Evolutionary conservation across 2,329 filamentous ascomycete species (phyloP), one percentile per base, ranked within the genome.

Genomic region (Paraphaeosphaeria minitans): DNA sequence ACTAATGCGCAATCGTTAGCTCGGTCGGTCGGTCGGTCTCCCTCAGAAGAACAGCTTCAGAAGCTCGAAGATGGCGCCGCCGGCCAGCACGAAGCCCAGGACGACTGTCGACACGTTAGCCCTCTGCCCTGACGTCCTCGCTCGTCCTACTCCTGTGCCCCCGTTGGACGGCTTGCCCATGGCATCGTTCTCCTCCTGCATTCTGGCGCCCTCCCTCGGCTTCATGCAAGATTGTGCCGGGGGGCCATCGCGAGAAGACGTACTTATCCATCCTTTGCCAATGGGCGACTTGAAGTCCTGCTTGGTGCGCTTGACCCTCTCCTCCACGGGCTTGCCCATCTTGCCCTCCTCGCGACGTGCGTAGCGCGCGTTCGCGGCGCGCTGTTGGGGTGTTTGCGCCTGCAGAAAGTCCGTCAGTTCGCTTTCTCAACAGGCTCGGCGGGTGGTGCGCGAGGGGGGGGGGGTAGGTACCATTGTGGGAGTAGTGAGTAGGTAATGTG

Each of bases 381-480:
- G 89, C 82, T 95, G 92, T 78, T 92, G 86, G 68, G 89, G 91
- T 67, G 91, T 95, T 88, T 94, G 91, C 68, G 88, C 90, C 90
- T 93, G 56, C 27, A 16, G 12, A 42, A 12, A 31, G 21, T 47
- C 7, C 41, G 22, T 42, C 12, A 35, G 42, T 21, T 27, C 33
- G 33, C 19, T 16, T 31, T n/a, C 22, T 37, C 24, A 14, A 21
- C 16, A 13, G 5, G 41, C n/a, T 24, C 12, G 31, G 13, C 3
- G 41, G 41, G 27, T 2, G 21, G 13, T 12, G 33, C 19, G 48
- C 10, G 8, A 31, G 29, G 48, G 49, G 27, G 33, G 19, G 8
- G 9, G 29, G 48, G 49, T 27, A 19, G 19, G 49, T 42, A 52
- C 49, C 49, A 46, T 21, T 35, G 27, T 41, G 46, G 27, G n/a